Evolutionary conservation across 2,329 filamentous ascomycete species (phyloP).

Genomic region (Alternaria triticina): DNA sequence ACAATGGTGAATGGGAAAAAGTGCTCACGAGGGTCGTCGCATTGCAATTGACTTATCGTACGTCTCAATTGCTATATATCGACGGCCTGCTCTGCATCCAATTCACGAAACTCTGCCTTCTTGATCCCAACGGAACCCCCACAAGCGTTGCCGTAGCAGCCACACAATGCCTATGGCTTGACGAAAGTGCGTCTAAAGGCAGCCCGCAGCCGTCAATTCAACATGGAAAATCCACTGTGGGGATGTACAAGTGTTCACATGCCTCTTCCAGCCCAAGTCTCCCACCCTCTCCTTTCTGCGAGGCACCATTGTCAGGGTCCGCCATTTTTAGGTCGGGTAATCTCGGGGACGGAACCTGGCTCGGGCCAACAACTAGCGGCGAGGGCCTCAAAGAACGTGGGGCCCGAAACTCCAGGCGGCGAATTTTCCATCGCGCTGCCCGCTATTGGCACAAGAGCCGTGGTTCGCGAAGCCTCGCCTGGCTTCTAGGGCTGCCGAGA

Average conservation of each 20-base stretch:
- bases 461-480: slow-evolving; percentile 15
- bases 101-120: not conserved
- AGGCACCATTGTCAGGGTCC: slow-evolving; percentile 14
- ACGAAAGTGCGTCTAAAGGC: slow-evolving; percentile 19
- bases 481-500: slow-evolving; percentile 15
- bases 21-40: not conserved
- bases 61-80: not conserved
- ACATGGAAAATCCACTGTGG: slow-evolving; percentile 23
- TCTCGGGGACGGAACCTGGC: slow-evolving; percentile 17
- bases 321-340: slow-evolving; percentile 28
- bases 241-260: slow-evolving; percentile 31
- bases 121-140: not conserved
- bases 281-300: slow-evolving; percentile 15
- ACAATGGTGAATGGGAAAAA: slow-evolving; percentile 4
- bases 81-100: not conserved
- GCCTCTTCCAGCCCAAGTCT: slow-evolving; percentile 22
- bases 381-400: slow-evolving; percentile 7
- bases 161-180: slow-evolving; percentile 16
- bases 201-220: slow-evolving; percentile 13
- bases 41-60: not conserved
- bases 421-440: slow-evolving; percentile 24
- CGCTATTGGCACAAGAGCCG: slow-evolving; percentile 18
- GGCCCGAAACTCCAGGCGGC: slow-evolving; percentile 22
- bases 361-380: slow-evolving; percentile 25
- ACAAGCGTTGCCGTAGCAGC: slow-evolving; percentile 33